These are phyloP conservation scores for Sicyos edulis DNA, from an alignment of 306 rosid genomes.

Conservation along the genomic window DNA sequence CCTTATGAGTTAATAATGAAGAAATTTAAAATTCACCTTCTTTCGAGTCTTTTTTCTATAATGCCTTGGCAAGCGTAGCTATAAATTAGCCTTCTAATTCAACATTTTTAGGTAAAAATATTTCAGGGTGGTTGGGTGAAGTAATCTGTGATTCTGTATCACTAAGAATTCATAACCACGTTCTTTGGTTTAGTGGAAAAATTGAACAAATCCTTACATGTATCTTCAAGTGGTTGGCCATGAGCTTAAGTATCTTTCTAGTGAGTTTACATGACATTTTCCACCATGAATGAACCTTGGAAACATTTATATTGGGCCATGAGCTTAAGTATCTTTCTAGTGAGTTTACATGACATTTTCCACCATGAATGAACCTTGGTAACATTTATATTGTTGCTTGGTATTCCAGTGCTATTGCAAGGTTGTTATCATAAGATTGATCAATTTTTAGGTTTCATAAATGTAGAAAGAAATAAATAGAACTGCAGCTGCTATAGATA, in stretches of 20 bases:
- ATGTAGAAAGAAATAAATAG: neutral
- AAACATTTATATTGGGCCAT: too few relatives aligned
- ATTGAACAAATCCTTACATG: neutral
- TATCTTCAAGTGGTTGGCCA: neutral
- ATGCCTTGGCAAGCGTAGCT: neutral
- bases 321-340: neutral
- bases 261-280: neutral
- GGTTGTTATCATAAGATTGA: neutral
- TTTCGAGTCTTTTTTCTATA: neutral
- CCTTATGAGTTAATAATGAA: neutral
- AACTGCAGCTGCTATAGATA: constrained; percentile 43
- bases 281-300: neutral
- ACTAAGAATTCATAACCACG: neutral
- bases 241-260: neutral
- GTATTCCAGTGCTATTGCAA: constrained; percentile 1
- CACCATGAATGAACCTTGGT: neutral
- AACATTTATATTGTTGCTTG: neutral
- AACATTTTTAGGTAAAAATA: neutral
- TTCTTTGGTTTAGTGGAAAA: neutral
- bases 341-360: neutral
- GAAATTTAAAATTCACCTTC: neutral
- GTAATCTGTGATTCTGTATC: neutral
- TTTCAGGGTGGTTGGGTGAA: neutral
- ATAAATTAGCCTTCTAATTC: neutral
- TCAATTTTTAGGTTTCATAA: neutral